Evolutionary conservation across 352 stramenopile species (phyloP), one percentile per base, ranked within the genome.

Genomic region (Blastocystis sp.): DNA sequence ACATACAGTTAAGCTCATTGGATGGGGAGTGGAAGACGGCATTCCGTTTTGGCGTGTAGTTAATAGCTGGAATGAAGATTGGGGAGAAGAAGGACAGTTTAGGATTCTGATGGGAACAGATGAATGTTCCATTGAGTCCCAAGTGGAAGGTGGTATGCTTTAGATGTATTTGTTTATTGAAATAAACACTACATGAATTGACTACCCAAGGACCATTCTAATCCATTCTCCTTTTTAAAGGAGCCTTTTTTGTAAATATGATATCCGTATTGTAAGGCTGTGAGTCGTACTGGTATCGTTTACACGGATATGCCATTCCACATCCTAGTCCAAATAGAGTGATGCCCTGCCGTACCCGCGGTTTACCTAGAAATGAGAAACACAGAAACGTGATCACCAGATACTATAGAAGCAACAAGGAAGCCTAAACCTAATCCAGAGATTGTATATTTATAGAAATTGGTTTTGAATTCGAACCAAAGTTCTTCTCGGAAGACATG

Each of bases 51-150:
- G 91, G 90, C 53, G 90, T 22, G 82, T 91, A 19, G 62, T 80
- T 22, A 92, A 92, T 68, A 89, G 37, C 9, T 92, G 91, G 91
- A 91, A 91, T 70, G 57, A 91, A 13, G 89, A 80, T 0, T 93
- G 92, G 92, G 92, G 92, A 27, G 91, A 92, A 64, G 80, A 91
- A 7, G 92, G 92, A 33, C 60, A 90, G 1, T 93, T 93, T 91
- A 69, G 91, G 13, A 93, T 93, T 56, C 57, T 90, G 7, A 82
- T 91, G 22, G 92, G 92, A 15, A 66, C 68, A 1, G 90, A 93
- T 75, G 90, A 93, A 42, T 91, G 89, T 73, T 78, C 88, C 54
- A 91, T 91, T 56, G 89, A 91, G 58, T 42, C 56, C 17, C 27
- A 91, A 56, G 42, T 89, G 11, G 87, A 89, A n/a, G 87, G 69